Percentiles rank a stretch among this genome's conserved stretches.
Evolutionary conservation across 805 yeast genomes (phyloP).

Genomic region (Metschnikowia peoriensis): DNA sequence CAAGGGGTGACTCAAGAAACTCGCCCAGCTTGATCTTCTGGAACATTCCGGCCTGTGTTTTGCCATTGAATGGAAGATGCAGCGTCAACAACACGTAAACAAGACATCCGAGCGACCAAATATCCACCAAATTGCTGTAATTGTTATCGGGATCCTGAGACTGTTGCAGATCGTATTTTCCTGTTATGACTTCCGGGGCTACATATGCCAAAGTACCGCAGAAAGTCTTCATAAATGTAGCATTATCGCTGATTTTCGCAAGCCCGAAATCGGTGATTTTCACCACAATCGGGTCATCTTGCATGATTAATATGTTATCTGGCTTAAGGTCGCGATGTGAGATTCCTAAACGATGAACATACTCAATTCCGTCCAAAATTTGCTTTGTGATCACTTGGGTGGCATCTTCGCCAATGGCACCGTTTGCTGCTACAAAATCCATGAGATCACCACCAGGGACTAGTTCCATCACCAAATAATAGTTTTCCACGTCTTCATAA

Average conservation of each 20-base stretch:
- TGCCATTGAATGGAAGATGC: slow-evolving; percentile 92
- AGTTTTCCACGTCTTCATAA: slow-evolving; percentile 77
- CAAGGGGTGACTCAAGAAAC: slow-evolving; percentile 74
- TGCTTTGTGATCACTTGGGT: slow-evolving; percentile 85
- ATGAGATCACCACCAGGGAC: slow-evolving; percentile 96
- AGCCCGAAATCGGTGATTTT: slow-evolving; percentile 96
- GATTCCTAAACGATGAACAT: slow-evolving; percentile 86
- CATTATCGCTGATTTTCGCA: slow-evolving; percentile 84
- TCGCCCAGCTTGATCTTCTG: slow-evolving; percentile 73
- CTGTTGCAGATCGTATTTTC: slow-evolving; percentile 45
- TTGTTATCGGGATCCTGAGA: slow-evolving; percentile 29
- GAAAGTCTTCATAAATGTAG: slow-evolving; percentile 88
- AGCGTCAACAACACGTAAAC: slow-evolving; percentile 90
- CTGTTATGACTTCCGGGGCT: slow-evolving; percentile 87
- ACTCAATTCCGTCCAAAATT: slow-evolving; percentile 75
- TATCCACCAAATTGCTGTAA: slow-evolving; percentile 88
- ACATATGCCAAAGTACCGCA: slow-evolving; percentile 97
- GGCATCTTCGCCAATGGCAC: slow-evolving; percentile 88
- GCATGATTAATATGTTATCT: slow-evolving; percentile 87
- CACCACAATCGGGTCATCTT: slow-evolving; percentile 86
- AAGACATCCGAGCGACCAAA: slow-evolving; percentile 97
- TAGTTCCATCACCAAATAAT: slow-evolving; percentile 91
- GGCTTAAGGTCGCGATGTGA: slow-evolving; percentile 98
- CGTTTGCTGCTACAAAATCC: slow-evolving; percentile 95
- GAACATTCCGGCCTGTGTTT: slow-evolving; percentile 83